phyloP scores from a whole-genome alignment of 768 basidiomycete genomes.

The Auriculariales sp. region DNA sequence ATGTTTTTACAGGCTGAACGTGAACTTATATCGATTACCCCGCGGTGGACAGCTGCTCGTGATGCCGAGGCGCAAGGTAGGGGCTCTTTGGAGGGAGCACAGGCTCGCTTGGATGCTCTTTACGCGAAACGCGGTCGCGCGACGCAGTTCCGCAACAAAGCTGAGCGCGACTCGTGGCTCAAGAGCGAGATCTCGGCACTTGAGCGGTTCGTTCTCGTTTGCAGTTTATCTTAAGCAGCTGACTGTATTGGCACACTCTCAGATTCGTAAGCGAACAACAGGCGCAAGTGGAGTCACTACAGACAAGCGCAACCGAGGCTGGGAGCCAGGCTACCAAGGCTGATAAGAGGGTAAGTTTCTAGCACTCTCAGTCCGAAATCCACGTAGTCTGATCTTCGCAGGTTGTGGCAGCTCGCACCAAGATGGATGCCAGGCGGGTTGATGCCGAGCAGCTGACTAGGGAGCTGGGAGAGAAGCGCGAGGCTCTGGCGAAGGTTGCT shows the following conservation, averaged over 20 bases:
- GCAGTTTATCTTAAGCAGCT: no score
- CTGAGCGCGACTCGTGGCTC: conserved; percentile 74
- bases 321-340: conserved; percentile 33
- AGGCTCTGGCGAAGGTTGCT: conserved; percentile 51
- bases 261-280: conserved; percentile 6
- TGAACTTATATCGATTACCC: conserved; percentile 46
- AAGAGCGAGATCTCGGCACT: conserved; percentile 64
- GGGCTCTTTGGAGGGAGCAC: conserved; percentile 55
- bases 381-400: no score
- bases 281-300: conserved; percentile 13
- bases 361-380: no score
- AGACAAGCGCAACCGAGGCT: conserved; percentile 31
- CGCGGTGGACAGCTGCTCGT: conserved; percentile 47
- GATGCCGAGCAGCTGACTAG: conserved; percentile 47
- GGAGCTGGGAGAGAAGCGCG: conserved; percentile 33
- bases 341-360: conserved; percentile 38
- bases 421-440: conserved; percentile 29
- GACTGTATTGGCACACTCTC: not conserved
- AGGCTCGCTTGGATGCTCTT: conserved; percentile 53
- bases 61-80: conserved; percentile 37
- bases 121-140: conserved; percentile 86
- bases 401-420: no score
- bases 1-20: no score
- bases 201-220: conserved; percentile 29
- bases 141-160: conserved; percentile 68